Percentiles rank a stretch among this genome's conserved stretches.
Conservation (phyloP, 106 monocot genomes). For the Alisma plantagoaquatica region DNA sequence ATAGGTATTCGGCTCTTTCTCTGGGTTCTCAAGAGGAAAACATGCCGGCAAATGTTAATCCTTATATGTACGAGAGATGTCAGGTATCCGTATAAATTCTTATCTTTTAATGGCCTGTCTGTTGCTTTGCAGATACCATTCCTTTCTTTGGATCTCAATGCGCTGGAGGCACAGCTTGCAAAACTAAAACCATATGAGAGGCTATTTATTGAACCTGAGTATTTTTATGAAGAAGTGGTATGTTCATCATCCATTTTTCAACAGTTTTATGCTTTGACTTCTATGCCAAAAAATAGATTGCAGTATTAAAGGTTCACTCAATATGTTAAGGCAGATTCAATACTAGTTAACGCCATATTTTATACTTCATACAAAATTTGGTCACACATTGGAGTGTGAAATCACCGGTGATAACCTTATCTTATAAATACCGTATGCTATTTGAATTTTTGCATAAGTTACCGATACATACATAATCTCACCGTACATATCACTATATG, state of each 20-base stretch:
- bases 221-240: constrained; percentile 60
- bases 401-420: no score
- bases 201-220: constrained; percentile 75
- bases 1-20: background rate
- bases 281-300: background rate
- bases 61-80: background rate
- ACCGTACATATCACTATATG: no score
- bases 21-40: no score
- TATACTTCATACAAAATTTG: no score
- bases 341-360: no score
- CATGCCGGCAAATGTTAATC: background rate
- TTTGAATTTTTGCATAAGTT: no score
- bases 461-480: no score
- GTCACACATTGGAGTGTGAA: no score
- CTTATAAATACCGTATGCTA: no score
- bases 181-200: constrained; percentile 56
- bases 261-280: background rate
- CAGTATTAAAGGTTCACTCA: background rate
- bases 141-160: constrained; percentile 74
- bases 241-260: background rate
- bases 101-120: background rate
- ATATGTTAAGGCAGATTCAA: background rate
- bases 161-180: constrained; percentile 58
- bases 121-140: constrained; percentile 49
- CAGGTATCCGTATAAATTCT: background rate